Evolutionary conservation across 331 rosid species (phyloP).

Genomic region (Quercus lobata): DNA sequence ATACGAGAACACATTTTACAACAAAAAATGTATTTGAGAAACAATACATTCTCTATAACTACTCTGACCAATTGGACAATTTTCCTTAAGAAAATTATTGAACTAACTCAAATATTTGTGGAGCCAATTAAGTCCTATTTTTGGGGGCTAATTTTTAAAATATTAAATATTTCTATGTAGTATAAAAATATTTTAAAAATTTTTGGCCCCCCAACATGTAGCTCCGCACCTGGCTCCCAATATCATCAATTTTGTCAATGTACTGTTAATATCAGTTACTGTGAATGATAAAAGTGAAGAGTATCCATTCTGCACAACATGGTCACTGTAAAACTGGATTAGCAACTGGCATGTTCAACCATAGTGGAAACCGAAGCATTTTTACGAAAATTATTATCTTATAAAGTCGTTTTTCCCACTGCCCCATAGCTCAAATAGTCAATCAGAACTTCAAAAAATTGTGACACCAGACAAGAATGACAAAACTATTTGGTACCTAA

Average conservation of each 20-base stretch:
- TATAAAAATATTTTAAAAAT: too few species aligned
- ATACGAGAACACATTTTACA: too few species aligned
- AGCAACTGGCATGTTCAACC: slow-evolving; percentile 15
- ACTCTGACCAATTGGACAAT: too few species aligned
- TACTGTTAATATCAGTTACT: slow-evolving; percentile 49
- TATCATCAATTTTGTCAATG: slow-evolving; percentile 48
- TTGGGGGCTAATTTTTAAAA: too few species aligned
- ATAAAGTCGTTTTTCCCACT: neutral
- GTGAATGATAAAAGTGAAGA: slow-evolving; percentile 62
- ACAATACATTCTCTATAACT: too few species aligned
- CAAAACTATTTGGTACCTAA: neutral
- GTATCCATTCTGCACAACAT: slow-evolving; percentile 44
- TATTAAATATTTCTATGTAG: too few species aligned
- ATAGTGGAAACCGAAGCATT: neutral
- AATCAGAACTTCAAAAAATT: neutral
- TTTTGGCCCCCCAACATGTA: too few species aligned
- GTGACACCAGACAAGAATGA: neutral
- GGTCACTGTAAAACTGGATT: slow-evolving; percentile 43
- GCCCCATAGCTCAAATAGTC: neutral
- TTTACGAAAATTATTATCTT: neutral
- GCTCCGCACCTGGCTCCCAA: slow-evolving; percentile 25
- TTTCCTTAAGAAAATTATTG: too few species aligned
- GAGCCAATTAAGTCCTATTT: too few species aligned
- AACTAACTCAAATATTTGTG: too few species aligned
- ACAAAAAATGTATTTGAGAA: too few species aligned